Percentiles rank a stretch among this genome's conserved stretches.
Conservation (phyloP, 371 early-diverging fungal species). For the Mortierella sp. region DNA sequence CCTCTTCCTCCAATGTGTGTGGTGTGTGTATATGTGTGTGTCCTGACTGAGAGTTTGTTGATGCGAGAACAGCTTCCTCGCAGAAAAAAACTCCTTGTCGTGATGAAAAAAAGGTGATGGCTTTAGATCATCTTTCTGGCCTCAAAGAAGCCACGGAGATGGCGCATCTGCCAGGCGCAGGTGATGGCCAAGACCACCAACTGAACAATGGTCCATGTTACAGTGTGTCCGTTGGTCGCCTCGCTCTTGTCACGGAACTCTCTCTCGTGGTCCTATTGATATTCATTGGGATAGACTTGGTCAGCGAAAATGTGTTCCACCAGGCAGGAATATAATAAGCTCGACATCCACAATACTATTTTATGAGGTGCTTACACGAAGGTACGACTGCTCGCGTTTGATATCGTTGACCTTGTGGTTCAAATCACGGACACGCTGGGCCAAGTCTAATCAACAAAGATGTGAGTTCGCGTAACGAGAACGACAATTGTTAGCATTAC, state of each 20-base stretch:
- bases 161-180: slow-evolving; percentile 94
- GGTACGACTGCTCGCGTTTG: slow-evolving; percentile 90
- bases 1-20: background rate
- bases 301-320: background rate
- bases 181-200: slow-evolving; percentile 83
- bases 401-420: slow-evolving; percentile 88
- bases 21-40: background rate
- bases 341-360: background rate
- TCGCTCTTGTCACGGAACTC: slow-evolving; percentile 92
- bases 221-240: slow-evolving; percentile 85
- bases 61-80: background rate
- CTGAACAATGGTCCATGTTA: slow-evolving; percentile 93
- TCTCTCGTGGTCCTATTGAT: slow-evolving; percentile 83
- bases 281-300: background rate
- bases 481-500: background rate
- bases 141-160: slow-evolving; percentile 92
- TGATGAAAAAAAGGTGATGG: background rate
- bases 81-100: background rate
- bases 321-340: background rate
- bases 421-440: slow-evolving; percentile 81
- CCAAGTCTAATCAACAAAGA: slow-evolving; percentile 66
- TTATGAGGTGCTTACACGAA: slow-evolving; percentile 73
- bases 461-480: background rate
- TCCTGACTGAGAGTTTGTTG: background rate
- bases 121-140: slow-evolving; percentile 92